These are phyloP conservation scores for Podospora conica DNA, from an alignment of 495 filamentous ascomycete genomes.

Conservation along the genomic window DNA sequence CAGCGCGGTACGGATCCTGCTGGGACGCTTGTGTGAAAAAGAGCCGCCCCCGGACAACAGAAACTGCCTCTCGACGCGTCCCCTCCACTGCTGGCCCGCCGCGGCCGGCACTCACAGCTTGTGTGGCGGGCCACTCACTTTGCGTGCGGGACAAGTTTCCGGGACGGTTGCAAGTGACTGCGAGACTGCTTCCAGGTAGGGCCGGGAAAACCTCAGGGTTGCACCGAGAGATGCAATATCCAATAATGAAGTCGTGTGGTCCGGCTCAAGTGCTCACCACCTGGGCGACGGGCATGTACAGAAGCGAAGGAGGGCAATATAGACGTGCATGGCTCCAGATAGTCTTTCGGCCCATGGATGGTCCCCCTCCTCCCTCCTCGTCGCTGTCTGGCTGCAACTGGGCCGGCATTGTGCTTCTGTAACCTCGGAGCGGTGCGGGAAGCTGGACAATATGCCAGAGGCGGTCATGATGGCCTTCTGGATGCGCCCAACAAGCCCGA, in stretches of 20 bases:
- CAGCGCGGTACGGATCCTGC: not conserved
- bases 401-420: not conserved
- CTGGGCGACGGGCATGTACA: constrained; percentile 1
- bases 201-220: constrained; percentile 10
- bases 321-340: not conserved
- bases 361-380: not conserved
- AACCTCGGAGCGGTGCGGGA: not conserved
- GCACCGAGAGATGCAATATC: constrained; percentile 6
- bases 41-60: not conserved
- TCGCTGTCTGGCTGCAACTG: not conserved
- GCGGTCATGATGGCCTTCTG: not conserved
- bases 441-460: not conserved
- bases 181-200: constrained; percentile 1
- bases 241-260: constrained; percentile 3
- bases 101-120: not conserved
- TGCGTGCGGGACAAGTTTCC: constrained; percentile 7
- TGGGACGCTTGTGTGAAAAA: not conserved
- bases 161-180: not conserved
- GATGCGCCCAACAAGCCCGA: not conserved
- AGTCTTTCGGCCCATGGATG: not conserved
- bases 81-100: not conserved
- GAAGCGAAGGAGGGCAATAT: constrained; percentile 8
- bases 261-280: constrained; percentile 8
- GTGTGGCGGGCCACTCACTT: not conserved
- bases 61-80: not conserved